Evolutionary conservation across 352 stramenopile species (phyloP).

Genomic region (Nothophytophthora sp.): DNA sequence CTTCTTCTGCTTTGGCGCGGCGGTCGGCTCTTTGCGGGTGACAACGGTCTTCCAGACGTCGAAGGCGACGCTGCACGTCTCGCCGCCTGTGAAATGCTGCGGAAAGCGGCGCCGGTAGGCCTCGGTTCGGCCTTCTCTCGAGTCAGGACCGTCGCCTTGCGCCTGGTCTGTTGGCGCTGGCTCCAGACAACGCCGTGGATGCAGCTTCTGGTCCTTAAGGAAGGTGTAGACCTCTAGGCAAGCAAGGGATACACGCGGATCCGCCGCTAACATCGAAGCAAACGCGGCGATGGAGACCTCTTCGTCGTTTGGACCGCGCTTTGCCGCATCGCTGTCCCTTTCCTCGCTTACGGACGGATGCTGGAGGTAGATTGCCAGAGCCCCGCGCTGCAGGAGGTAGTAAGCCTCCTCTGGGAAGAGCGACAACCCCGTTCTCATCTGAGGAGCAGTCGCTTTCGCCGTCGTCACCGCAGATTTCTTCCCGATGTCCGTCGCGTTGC

Average conservation of each 20-base stretch:
- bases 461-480: no score
- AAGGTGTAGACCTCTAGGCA: slow-evolving; percentile 61
- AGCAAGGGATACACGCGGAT: slow-evolving; percentile 31
- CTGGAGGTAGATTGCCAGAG: slow-evolving; percentile 44
- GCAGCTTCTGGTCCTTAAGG: slow-evolving; percentile 68
- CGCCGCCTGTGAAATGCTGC: slow-evolving; percentile 15
- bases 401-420: slow-evolving; percentile 72
- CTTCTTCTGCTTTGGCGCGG: slow-evolving; percentile 24
- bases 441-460: no score
- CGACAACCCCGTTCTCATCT: slow-evolving; percentile 57
- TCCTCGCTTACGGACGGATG: slow-evolving; percentile 1
- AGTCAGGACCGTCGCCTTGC: no score
- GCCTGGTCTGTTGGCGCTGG: neutral
- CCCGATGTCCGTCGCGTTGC: no score
- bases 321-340: no score
- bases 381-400: slow-evolving; percentile 61
- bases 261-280: slow-evolving; percentile 19
- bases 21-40: slow-evolving; percentile 1
- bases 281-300: slow-evolving; percentile 31
- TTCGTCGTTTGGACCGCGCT: no score
- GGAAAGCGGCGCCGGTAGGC: slow-evolving; percentile 14
- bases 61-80: slow-evolving; percentile 34
- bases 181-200: slow-evolving; percentile 48
- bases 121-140: neutral
- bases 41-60: slow-evolving; percentile 60